A percentile compares a stretch with the other conserved stretches of the same genome.
Conservation (phyloP, 345 rosid species). For the Cardamine resedifolia region DNA sequence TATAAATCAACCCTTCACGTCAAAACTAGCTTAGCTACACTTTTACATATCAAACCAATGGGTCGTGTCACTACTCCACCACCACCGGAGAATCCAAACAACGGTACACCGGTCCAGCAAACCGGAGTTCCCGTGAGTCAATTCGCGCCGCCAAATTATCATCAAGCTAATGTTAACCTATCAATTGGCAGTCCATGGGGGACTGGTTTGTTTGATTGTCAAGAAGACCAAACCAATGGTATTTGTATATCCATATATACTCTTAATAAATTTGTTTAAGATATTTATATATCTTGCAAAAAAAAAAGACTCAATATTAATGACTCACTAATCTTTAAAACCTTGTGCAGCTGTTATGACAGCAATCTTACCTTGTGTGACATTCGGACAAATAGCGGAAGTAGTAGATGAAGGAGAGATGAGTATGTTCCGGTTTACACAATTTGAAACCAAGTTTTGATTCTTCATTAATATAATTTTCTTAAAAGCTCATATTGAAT, state of each 20-base stretch:
- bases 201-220: slow-evolving; percentile 48
- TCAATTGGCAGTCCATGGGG: slow-evolving; percentile 45
- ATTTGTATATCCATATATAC: slow-evolving; percentile 1
- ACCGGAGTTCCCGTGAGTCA: slow-evolving; percentile 23
- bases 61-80: slow-evolving; percentile 26
- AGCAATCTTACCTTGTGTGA: slow-evolving; percentile 44
- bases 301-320: not conserved
- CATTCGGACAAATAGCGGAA: slow-evolving; percentile 56
- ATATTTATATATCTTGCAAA: not conserved
- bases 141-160: slow-evolving; percentile 28
- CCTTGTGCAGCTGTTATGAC: slow-evolving; percentile 42
- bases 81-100: slow-evolving; percentile 19
- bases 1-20: slow-evolving; percentile 23
- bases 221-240: slow-evolving; percentile 45
- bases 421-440: slow-evolving; percentile 33
- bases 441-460: not conserved
- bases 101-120: slow-evolving; percentile 23
- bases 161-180: slow-evolving; percentile 33
- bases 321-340: slow-evolving; percentile 1
- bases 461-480: not conserved
- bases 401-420: slow-evolving; percentile 51
- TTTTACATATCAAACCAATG: slow-evolving; percentile 33
- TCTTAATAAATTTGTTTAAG: not conserved
- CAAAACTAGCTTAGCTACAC: slow-evolving; percentile 14
- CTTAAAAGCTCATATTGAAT: not conserved